phyloP scores from a whole-genome alignment of 75 land plant species.

The Picea glauca region DNA sequence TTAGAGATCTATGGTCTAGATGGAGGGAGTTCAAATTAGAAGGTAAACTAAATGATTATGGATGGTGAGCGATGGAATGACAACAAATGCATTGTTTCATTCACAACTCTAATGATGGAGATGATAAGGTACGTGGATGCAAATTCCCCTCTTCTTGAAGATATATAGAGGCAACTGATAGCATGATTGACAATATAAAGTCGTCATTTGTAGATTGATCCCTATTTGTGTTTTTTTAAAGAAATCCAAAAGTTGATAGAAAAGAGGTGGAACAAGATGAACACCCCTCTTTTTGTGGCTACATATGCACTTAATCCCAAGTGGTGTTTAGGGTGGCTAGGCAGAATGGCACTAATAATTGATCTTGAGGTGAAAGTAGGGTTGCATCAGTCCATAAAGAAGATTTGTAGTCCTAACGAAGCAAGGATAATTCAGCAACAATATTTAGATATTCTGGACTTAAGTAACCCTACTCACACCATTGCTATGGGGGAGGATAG shows the following conservation, averaged over 20 bases:
- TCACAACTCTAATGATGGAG: neutral
- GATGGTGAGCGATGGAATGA: neutral
- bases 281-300: neutral
- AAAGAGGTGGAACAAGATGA: neutral
- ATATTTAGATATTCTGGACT: neutral
- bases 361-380: neutral
- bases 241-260: neutral
- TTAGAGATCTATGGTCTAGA: neutral
- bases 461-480: neutral
- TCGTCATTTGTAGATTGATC: no score
- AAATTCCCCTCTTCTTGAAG: neutral
- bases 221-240: neutral
- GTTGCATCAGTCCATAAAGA: neutral
- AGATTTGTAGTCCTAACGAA: neutral
- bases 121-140: neutral
- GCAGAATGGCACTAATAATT: neutral
- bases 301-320: neutral
- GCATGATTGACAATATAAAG: neutral
- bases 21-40: neutral
- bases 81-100: neutral
- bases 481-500: neutral
- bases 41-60: neutral
- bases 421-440: neutral
- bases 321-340: neutral
- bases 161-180: neutral